Base-by-base conservation (phyloP, 768 basidiomycete genomes). In the Hericium erinaceus region DNA sequence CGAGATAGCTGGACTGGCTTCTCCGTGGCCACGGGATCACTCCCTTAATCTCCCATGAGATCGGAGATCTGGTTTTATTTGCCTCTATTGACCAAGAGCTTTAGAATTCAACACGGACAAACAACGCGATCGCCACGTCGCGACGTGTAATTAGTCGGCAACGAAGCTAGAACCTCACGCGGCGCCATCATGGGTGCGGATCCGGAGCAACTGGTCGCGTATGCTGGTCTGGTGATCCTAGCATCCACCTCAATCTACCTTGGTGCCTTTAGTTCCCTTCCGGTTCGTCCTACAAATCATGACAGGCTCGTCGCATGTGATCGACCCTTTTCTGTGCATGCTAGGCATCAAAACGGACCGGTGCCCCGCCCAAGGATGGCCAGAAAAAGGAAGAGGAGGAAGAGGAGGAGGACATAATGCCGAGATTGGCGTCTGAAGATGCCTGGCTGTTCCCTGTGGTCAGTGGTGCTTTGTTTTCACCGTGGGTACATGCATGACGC, bases 391-490 rank as follows among this genome's bases (percentile, higher is more conserved):
- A 77, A 1, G 77, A 79, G 0, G 78, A 79, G 2, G 77, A 84
- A 5, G 79, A 85, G 6, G 77, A 79, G 16, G 87, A 87, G 48
- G 80, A 82, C 10, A 61, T 75, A n/a, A 64, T 74, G 2, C 83
- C 84, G 54, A 77, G 80, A 26, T 66, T 91, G 70, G 82, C 88
- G 1, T 76, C 84, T 4, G 72, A 69, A 37, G 88, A 91, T 57
- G 89, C 87, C 20, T 88, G 83, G 80, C 64, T 87, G 24, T 87
- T 91, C 62, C 89, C 89, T 20, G 72, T 91, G 40, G 87, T 90
- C 62, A 66, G 86, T 74, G 16, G 44, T 48, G 50, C 22, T 28
- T 39, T 57, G 33, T 5, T 33, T 6, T 33, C 33, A 33, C 33
- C 33, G 33, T 33, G 33, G 33, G 33, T 33, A 33, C 33, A 33